A percentile compares a stretch with the other conserved stretches of the same genome.
Evolutionary conservation across 176 grass and related monocot genomes (phyloP).

Genomic region (Juncus effusus): DNA sequence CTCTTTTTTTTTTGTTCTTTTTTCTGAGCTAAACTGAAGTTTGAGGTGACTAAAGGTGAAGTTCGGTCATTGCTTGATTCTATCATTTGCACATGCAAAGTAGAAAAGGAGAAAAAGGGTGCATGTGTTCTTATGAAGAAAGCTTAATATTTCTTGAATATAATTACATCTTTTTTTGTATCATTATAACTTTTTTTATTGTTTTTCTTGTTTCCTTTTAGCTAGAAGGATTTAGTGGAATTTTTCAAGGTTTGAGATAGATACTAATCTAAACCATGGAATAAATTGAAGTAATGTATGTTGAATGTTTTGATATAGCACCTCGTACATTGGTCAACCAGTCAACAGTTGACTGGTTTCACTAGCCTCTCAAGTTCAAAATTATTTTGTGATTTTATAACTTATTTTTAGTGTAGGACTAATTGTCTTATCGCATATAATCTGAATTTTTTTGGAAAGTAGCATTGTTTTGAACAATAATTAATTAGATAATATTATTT

Average conservation of each 20-base stretch:
- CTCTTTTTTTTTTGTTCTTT: conserved; percentile 29
- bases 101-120: conserved; percentile 58
- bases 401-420: too few species aligned
- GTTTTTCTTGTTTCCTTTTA: conserved; percentile 35
- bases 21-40: conserved; percentile 24
- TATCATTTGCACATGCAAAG: conserved; percentile 72
- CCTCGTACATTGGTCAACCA: too few species aligned
- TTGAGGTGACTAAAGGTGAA: conserved; percentile 31
- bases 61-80: conserved; percentile 35
- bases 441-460: too few species aligned
- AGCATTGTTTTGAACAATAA: too few species aligned
- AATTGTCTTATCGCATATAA: too few species aligned
- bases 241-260: not conserved
- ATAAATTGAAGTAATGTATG: too few species aligned
- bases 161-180: conserved; percentile 34
- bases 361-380: too few species aligned
- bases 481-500: too few species aligned
- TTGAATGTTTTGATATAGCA: too few species aligned
- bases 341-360: too few species aligned
- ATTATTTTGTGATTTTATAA: too few species aligned
- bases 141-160: conserved; percentile 31
- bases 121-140: conserved; percentile 64
- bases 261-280: too few species aligned
- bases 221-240: conserved; percentile 23
- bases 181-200: conserved; percentile 16